phyloP scores from a whole-genome alignment of 345 rosid genomes.

The Salix caprea region DNA sequence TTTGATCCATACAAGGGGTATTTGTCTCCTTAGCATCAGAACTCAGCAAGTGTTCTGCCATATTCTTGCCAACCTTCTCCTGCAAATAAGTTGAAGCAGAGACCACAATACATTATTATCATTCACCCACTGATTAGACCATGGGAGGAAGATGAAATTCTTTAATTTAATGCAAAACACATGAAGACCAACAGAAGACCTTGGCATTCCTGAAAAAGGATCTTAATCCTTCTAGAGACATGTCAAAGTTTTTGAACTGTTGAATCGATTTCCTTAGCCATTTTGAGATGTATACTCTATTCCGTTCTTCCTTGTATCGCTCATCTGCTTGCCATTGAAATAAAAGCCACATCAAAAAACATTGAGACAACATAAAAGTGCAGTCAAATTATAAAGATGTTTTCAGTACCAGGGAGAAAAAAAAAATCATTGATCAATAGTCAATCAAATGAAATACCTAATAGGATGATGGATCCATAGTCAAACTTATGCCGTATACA shows the following conservation, averaged over 20 bases:
- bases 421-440: too few relatives aligned
- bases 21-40: conserved; percentile 27
- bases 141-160: neutral
- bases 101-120: conserved; percentile 7
- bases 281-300: conserved; percentile 67
- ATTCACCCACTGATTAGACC: conserved; percentile 4
- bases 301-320: conserved; percentile 72
- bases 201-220: conserved; percentile 71
- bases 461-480: conserved; percentile 86
- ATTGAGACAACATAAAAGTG: neutral
- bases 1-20: conserved; percentile 20
- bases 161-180: neutral
- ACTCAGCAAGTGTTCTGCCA: conserved; percentile 18
- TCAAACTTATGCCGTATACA: conserved; percentile 86
- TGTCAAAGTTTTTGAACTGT: conserved; percentile 52
- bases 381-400: neutral
- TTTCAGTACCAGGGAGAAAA: too few relatives aligned
- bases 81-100: conserved; percentile 38
- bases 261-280: conserved; percentile 86
- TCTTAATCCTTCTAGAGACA: conserved; percentile 54
- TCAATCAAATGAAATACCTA: conserved; percentile 46
- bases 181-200: conserved; percentile 36
- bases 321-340: conserved; percentile 47
- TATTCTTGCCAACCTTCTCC: conserved; percentile 43
- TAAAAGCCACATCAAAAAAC: neutral